phyloP scores from a whole-genome alignment of 331 rosid species.

The Rhamnella rubrinervis region DNA sequence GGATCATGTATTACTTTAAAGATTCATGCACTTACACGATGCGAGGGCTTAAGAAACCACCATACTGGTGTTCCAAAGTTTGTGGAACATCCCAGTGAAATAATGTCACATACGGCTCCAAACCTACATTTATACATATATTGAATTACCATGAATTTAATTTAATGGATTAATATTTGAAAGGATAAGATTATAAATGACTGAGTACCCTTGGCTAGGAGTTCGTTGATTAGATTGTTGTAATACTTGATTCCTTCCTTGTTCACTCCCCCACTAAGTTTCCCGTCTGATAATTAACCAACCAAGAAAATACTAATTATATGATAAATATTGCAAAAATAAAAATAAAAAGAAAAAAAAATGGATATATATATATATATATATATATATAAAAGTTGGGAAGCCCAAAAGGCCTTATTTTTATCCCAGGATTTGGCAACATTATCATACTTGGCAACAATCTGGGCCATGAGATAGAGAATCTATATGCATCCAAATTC shows the following conservation, averaged over 20 bases:
- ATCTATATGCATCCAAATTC: constrained; percentile 53
- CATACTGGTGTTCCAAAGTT: constrained; percentile 23
- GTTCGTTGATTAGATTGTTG: constrained; percentile 21
- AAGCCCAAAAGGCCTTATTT: background rate
- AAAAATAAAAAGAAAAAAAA: no score
- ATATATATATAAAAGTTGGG: no score
- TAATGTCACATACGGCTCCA: constrained; percentile 30
- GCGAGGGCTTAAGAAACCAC: constrained; percentile 32
- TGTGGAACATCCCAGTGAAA: constrained; percentile 40
- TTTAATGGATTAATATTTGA: background rate
- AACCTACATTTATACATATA: background rate
- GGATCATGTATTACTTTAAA: no score
- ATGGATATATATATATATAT: no score
- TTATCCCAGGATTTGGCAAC: background rate
- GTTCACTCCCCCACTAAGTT: constrained; percentile 30
- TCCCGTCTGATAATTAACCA: constrained; percentile 20
- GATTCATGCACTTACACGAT: constrained; percentile 19
- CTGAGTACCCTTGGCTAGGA: constrained; percentile 6
- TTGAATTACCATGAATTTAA: background rate
- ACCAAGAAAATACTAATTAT: background rate
- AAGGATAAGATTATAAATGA: background rate
- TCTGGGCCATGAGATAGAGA: constrained; percentile 70
- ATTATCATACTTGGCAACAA: constrained; percentile 42
- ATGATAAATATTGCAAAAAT: background rate
- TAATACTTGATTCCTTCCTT: constrained; percentile 27